A percentile compares a stretch with the other conserved stretches of the same genome.
phyloP scores from a whole-genome alignment of 1,139 yeast species.

The Geotrichum siamense region DNA sequence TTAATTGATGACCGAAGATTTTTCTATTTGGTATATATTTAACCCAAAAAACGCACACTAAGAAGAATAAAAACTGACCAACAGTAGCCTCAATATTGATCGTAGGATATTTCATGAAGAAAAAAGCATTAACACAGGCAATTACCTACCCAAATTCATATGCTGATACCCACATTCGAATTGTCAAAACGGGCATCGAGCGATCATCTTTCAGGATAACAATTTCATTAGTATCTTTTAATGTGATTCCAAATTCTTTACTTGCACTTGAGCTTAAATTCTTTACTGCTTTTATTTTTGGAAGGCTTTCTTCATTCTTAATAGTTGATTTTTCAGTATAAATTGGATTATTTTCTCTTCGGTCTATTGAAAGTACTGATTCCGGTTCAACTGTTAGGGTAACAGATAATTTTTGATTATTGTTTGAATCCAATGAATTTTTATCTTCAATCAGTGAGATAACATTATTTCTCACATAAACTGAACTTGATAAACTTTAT shows the following conservation, averaged over 20 bases:
- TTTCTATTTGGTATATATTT: slow-evolving; percentile 36
- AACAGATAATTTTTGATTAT: no score
- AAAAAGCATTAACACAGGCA: slow-evolving; percentile 45
- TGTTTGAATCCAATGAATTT: no score
- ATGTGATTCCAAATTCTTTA: slow-evolving; percentile 3
- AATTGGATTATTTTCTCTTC: no score
- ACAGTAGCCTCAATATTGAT: slow-evolving; percentile 42
- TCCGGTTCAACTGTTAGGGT: no score
- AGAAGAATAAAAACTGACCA: slow-evolving; percentile 48
- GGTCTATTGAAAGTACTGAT: no score
- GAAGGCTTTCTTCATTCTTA: no score
- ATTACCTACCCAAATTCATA: slow-evolving; percentile 33
- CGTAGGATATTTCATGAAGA: slow-evolving; percentile 45
- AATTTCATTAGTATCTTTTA: slow-evolving; percentile 8
- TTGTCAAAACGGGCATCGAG: slow-evolving; percentile 2
- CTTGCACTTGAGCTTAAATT: not conserved
- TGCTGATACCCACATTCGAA: slow-evolving; percentile 39
- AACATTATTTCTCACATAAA: no score
- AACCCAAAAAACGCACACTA: slow-evolving; percentile 43
- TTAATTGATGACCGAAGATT: slow-evolving; percentile 34
- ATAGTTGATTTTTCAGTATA: no score
- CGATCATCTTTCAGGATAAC: slow-evolving; percentile 5
- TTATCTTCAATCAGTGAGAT: no score
- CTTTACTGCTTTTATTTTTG: no score
- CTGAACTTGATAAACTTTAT: no score